Base-by-base conservation (phyloP, 306 rosid species). In the Potentilla sterilis region DNA sequence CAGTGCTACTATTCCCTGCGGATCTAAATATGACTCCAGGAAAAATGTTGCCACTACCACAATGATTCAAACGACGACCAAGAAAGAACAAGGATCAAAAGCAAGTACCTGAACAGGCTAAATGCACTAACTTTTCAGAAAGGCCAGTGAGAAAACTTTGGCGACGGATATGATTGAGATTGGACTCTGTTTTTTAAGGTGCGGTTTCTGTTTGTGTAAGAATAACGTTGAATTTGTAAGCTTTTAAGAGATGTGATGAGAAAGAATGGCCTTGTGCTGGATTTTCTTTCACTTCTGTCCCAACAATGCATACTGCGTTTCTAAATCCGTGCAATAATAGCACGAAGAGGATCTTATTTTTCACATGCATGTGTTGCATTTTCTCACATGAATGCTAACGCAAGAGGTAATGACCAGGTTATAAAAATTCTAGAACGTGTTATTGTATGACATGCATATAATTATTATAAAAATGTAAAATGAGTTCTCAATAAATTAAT, bases 51-150 rank as follows among this genome's bases (percentile, higher is more conserved):
- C 8, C 22, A 40, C 16, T 4, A n/a, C 6, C 52, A n/a, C 19
- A 28, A 52, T 54, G 67, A 67, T 67, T 54, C 57, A 5, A 68
- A 77, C 37, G 59, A 68, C 38, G 55, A 48, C 58, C 22, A 13
- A 47, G 65, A 24, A 78, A 37, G 18, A 59, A 16, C 10, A 19
- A 72, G 54, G 51, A 54, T 32, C 5, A 51, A 65, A 79, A 72
- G 32, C 7, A 32, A 9, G 49, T 21, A 41, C 48, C 70, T 24
- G 28, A 63, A 48, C 2, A 37, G 40, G 40, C 40, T 37, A 2
- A 37, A 71, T 52, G 32, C 22, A 14, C 37, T n/a, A 40, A 18
- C 75, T 71, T 63, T 72, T 9, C 48, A 28, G 18, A 57, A 40
- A 19, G 54, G 19, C 37, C 16, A 2, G 14, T 3, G 22, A 37